A percentile compares a stretch with the other conserved stretches of the same genome.
Evolutionary conservation across 441 rosid genomes (phyloP).

Genomic region (Euphorbia celastroides): DNA sequence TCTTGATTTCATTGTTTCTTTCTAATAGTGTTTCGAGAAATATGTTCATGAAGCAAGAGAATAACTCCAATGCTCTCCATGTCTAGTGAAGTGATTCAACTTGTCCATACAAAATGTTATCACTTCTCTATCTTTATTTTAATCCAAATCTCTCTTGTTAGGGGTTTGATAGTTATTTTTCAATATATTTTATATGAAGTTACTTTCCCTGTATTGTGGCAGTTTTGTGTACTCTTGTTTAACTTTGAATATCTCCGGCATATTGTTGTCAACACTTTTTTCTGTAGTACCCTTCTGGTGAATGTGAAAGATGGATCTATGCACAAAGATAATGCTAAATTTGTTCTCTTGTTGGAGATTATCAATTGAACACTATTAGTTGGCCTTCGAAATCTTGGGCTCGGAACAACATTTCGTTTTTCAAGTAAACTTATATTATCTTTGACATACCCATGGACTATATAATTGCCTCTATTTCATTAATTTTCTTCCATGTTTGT

Average conservation of each 20-base stretch:
- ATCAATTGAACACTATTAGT: neutral
- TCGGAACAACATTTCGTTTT: neutral
- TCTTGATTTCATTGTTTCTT: conserved; percentile 4
- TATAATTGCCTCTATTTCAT: conserved; percentile 6
- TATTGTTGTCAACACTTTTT: neutral
- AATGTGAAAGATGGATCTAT: neutral
- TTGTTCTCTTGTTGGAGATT: neutral
- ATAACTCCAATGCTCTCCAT: neutral
- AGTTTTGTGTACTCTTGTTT: neutral
- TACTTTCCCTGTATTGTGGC: neutral
- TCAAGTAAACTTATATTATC: conserved; percentile 5
- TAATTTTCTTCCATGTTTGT: neutral
- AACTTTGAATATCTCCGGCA: conserved; percentile 1
- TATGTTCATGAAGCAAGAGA: neutral
- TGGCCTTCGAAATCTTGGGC: neutral
- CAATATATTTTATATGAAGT: no score
- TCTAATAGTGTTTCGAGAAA: conserved; percentile 6
- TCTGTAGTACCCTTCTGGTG: neutral
- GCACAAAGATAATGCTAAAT: neutral
- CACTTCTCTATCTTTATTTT: neutral
- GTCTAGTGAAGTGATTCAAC: neutral
- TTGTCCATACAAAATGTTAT: neutral
- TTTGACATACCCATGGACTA: neutral
- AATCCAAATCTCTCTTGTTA: neutral
- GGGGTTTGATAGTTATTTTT: no score